Evolutionary conservation across 495 filamentous ascomycete species (phyloP).

Genomic region (Penicillium psychrofluorescens): DNA sequence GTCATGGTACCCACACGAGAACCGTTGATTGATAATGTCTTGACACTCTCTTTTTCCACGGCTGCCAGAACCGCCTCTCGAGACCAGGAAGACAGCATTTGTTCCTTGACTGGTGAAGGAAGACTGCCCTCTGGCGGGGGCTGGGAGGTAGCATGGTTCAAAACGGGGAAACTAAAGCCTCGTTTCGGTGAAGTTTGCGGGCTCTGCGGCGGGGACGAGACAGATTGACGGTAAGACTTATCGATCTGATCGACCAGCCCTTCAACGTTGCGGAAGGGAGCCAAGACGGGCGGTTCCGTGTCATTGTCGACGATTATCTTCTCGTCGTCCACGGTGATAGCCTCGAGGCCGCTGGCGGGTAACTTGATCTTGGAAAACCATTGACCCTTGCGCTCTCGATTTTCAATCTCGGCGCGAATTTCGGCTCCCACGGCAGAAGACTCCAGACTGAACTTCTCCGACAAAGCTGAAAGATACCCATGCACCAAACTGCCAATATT

Average conservation of each 20-base stretch:
- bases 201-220: conserved; percentile 56
- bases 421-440: conserved; percentile 54
- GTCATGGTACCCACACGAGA: conserved; percentile 57
- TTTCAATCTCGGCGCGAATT: conserved; percentile 67
- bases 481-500: conserved; percentile 77
- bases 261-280: conserved; percentile 36
- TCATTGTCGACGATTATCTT: conserved; percentile 5
- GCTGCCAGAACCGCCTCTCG: conserved; percentile 61
- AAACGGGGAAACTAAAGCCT: conserved; percentile 51
- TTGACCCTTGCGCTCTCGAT: conserved; percentile 59
- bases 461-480: conserved; percentile 76
- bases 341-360: conserved; percentile 45
- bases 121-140: conserved; percentile 30
- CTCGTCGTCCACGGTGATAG: conserved; percentile 26
- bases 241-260: conserved; percentile 67
- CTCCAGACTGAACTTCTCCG: conserved; percentile 71
- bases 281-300: conserved; percentile 9
- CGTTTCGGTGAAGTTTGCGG: conserved; percentile 67
- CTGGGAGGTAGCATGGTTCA: conserved; percentile 28
- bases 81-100: conserved; percentile 71
- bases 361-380: conserved; percentile 64
- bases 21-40: conserved; percentile 63
- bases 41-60: conserved; percentile 58
- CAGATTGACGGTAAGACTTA: conserved; percentile 51
- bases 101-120: conserved; percentile 48